phyloP scores from a whole-genome alignment of 306 rosid species.

The Quercus wislizeni region DNA sequence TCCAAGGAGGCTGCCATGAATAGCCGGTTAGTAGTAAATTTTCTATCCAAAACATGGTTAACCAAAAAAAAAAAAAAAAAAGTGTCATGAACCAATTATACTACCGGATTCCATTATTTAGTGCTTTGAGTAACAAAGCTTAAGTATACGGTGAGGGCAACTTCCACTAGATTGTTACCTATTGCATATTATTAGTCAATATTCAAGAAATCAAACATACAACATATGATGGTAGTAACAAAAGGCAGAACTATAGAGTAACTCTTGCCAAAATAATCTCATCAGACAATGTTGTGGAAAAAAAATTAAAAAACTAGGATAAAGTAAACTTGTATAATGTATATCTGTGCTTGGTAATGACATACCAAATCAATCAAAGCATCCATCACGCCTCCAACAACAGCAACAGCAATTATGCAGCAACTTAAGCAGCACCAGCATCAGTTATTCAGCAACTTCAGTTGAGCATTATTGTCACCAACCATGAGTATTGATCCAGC shows the following conservation, averaged over 20 bases:
- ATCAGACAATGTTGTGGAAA: neutral
- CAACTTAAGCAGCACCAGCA: too few species aligned
- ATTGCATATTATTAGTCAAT: neutral
- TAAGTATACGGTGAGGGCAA: neutral
- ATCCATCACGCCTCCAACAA: too few species aligned
- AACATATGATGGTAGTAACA: neutral
- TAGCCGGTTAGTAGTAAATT: conserved; percentile 17
- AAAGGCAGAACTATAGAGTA: neutral
- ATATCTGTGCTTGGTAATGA: neutral
- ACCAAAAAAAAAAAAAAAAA: too few species aligned
- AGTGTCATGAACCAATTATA: too few species aligned
- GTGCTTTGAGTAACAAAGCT: neutral
- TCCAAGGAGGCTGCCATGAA: conserved; percentile 67
- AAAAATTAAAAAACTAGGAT: neutral
- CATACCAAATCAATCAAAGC: too few species aligned
- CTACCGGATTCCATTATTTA: too few species aligned
- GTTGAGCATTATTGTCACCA: too few species aligned
- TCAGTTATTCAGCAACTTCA: too few species aligned
- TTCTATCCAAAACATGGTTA: neutral
- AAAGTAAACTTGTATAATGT: neutral
- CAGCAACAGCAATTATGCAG: too few species aligned
- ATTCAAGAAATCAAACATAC: neutral
- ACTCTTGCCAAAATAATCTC: neutral
- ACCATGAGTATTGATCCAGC: too few species aligned
- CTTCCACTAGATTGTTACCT: conserved; percentile 5